These are phyloP conservation scores for Exophiala aquamarina DNA, from an alignment of 2,329 filamentous ascomycete genomes.

Conservation along the genomic window DNA sequence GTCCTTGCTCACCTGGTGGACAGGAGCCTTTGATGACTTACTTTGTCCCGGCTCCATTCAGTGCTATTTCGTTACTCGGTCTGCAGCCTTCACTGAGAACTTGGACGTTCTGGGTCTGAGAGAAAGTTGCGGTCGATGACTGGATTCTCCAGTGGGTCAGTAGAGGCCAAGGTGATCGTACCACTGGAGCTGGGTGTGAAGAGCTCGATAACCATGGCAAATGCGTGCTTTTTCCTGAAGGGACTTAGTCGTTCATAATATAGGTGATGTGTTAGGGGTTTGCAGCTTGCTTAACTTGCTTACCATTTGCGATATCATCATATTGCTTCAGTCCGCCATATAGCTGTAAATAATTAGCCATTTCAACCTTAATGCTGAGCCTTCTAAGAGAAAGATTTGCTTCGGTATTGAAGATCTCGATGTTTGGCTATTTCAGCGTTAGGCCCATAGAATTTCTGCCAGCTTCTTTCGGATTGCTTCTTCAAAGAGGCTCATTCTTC, in stretches of 20 bases:
- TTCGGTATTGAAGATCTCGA: conserved; percentile 64
- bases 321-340: conserved; percentile 61
- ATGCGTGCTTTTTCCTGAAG: conserved; percentile 51
- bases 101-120: conserved; percentile 56
- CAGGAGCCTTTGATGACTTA: conserved; percentile 61
- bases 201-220: conserved; percentile 59
- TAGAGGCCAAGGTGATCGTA: conserved; percentile 51
- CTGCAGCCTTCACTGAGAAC: conserved; percentile 60
- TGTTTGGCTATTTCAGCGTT: conserved; percentile 55
- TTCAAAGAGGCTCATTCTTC: conserved; percentile 56
- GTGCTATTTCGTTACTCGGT: conserved; percentile 61
- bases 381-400: too few relatives aligned
- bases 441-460: conserved; percentile 65
- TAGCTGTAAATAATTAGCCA: too few relatives aligned
- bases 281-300: neutral
- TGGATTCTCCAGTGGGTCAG: conserved; percentile 53
- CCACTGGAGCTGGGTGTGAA: conserved; percentile 60
- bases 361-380: too few relatives aligned
- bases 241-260: conserved; percentile 3
- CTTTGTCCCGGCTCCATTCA: conserved; percentile 57
- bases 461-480: conserved; percentile 43
- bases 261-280: too few relatives aligned
- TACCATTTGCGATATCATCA: conserved; percentile 49
- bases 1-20: conserved; percentile 39
- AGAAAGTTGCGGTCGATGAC: conserved; percentile 61